These are phyloP conservation scores for Pleurotus salmoneostramineus DNA, from an alignment of 768 basidiomycete genomes.

Conservation along the genomic window DNA sequence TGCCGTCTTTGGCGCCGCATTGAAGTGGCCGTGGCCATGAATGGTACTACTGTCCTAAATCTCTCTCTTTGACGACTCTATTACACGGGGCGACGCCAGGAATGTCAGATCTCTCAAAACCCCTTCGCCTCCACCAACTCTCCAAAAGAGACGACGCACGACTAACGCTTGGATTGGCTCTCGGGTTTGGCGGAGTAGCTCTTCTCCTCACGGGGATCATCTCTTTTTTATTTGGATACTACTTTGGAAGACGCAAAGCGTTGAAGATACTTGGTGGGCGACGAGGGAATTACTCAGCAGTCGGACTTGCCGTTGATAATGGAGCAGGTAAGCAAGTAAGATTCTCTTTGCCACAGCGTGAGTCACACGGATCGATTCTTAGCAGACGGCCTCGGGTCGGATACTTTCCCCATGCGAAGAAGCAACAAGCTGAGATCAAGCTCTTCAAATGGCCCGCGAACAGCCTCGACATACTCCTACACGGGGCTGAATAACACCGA, in stretches of 20 bases:
- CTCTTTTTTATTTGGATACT: conserved; percentile 2
- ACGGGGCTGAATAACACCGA: not conserved
- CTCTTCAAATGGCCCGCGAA: not conserved
- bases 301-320: not conserved
- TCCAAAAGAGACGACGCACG: not conserved
- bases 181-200: conserved; percentile 1
- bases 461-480: not conserved
- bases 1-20: not conserved
- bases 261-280: not conserved
- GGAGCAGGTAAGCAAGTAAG: not conserved
- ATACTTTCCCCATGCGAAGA: not conserved
- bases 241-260: conserved; percentile 2
- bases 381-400: not conserved
- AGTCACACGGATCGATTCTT: not conserved
- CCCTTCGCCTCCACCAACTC: not conserved
- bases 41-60: not conserved
- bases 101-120: not conserved
- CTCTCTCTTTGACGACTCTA: not conserved
- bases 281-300: not conserved
- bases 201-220: not conserved
- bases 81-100: not conserved
- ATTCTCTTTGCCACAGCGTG: not conserved
- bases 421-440: not conserved
- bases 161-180: conserved; percentile 1
- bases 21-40: not conserved